Evolutionary conservation across 257 asterid genomes (phyloP), one percentile per base, ranked within the genome.

Genomic region (Fraxinus pennsylvanica): DNA sequence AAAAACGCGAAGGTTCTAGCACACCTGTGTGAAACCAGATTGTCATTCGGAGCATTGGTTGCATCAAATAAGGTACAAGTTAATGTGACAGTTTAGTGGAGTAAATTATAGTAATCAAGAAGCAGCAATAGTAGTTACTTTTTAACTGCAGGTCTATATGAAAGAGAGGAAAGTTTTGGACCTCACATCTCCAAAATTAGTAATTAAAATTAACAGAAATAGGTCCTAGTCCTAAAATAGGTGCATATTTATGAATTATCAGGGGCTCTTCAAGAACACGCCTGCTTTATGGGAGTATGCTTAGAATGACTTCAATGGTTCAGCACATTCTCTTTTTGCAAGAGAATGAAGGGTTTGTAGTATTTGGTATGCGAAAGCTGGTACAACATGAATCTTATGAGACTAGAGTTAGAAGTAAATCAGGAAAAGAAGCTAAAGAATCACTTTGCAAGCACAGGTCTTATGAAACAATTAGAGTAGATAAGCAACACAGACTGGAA

Each of bases 1-100:
- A 95, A 93, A 84, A 95, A 95, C 25, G 90, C 98, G 84, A 95
- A 95, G 30, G 94, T 89, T 83, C 99, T 92, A 1, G 96, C 97
- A 22, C 89, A 93, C 85, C 99, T 95, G 92, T 85, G 82, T 70
- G 72, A 74, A 59, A 65, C 61, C 65, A 43, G 35, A 80, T 33
- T 36, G 30, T 74, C 15, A 78, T 22, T 54, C 47, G 43, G 43
- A 32, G 35, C 35, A 68, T 29, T 36, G 41, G 78, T 61, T 41
- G 32, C 81, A 61, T 32, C 61, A 14, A 14, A 66, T 45, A 19
- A 19, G 27, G 66, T 17, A 52, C 81, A 74, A 52, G 43, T 36
- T 36, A 61, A 27, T 13, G 57, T 74, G 78, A 74, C 38, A 70
- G 68, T 71, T 33, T 17, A 32, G 35, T 57, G 66, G 0, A 10